These are phyloP conservation scores for Pseudoperonospora humuli DNA, from an alignment of 352 stramenopile species.

Conservation along the genomic window DNA sequence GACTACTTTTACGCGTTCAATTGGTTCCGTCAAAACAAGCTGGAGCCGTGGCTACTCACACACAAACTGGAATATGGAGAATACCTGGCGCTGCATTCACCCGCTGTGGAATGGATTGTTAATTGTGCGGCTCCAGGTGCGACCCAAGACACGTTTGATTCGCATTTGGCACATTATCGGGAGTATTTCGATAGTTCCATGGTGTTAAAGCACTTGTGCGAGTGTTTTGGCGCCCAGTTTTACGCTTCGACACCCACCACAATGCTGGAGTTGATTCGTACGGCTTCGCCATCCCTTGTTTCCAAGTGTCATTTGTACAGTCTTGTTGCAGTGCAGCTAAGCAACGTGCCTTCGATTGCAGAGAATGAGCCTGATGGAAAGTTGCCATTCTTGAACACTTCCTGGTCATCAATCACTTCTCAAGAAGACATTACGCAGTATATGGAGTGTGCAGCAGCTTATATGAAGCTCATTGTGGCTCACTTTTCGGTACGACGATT, in stretches of 20 bases:
- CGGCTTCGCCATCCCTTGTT: slow-evolving; percentile 40
- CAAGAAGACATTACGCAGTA: slow-evolving; percentile 69
- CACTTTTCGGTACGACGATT: slow-evolving; percentile 57
- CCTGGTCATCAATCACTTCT: slow-evolving; percentile 73
- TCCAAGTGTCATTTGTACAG: slow-evolving; percentile 70
- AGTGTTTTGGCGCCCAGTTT: slow-evolving; percentile 55
- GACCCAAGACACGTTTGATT: slow-evolving; percentile 43
- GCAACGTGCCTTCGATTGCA: slow-evolving; percentile 20
- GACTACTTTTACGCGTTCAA: slow-evolving; percentile 87
- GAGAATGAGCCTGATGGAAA: slow-evolving; percentile 35
- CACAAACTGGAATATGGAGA: slow-evolving; percentile 51
- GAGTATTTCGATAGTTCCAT: slow-evolving; percentile 84
- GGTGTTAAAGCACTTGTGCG: slow-evolving; percentile 82
- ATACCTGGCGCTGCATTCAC: slow-evolving; percentile 75
- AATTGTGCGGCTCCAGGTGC: slow-evolving; percentile 50
- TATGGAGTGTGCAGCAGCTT: slow-evolving; percentile 75
- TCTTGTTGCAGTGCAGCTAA: slow-evolving; percentile 56
- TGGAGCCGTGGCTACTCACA: slow-evolving; percentile 39
- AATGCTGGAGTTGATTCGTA: slow-evolving; percentile 69
- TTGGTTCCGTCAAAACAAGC: slow-evolving; percentile 48
- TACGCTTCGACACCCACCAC: slow-evolving; percentile 45
- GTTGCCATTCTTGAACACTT: slow-evolving; percentile 78
- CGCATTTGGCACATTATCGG: slow-evolving; percentile 71
- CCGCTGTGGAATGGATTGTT: slow-evolving; percentile 83
- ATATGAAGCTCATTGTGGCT: slow-evolving; percentile 78